Conservation (phyloP, 2,329 filamentous ascomycete species). For the Pseudogymnoascus sp. region DNA sequence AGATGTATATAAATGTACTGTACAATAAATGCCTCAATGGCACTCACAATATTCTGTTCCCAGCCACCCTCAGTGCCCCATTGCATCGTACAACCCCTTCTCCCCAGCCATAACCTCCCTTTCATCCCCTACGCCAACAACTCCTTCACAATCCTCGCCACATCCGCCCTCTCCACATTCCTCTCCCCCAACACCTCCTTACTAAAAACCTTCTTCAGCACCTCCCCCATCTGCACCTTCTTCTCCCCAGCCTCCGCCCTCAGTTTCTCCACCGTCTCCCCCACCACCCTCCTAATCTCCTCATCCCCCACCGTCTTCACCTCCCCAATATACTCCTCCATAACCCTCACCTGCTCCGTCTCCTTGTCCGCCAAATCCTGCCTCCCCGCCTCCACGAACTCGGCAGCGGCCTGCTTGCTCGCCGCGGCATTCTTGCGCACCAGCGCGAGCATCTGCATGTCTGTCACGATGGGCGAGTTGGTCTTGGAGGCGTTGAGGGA, state of each 20-base stretch:
- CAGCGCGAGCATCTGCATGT: constrained; percentile 61
- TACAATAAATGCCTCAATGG: not conserved
- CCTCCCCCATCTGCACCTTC: constrained; percentile 49
- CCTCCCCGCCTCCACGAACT: constrained; percentile 58
- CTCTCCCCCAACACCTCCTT: constrained; percentile 53
- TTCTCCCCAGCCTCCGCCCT: constrained; percentile 37
- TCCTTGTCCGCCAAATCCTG: constrained; percentile 67
- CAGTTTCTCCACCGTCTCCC: constrained; percentile 43
- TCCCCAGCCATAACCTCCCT: not conserved
- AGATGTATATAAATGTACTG: constrained; percentile 8
- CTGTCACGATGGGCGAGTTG: constrained; percentile 58
- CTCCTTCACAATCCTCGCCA: constrained; percentile 57
- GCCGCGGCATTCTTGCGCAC: constrained; percentile 57
- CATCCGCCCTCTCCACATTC: constrained; percentile 53
- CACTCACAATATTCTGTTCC: not conserved
- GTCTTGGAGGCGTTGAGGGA: constrained; percentile 73
- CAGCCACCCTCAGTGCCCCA: not conserved
- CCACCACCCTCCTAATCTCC: constrained; percentile 50
- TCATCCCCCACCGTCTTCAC: constrained; percentile 51
- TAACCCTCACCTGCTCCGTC: constrained; percentile 53
- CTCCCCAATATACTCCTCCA: constrained; percentile 57
- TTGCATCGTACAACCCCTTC: not conserved
- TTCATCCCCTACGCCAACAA: constrained; percentile 20
- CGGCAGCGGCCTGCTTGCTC: constrained; percentile 50
- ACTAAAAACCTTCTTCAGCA: constrained; percentile 54